phyloP scores from a whole-genome alignment of 2,329 filamentous ascomycete species.

The Cadophora gregata region DNA sequence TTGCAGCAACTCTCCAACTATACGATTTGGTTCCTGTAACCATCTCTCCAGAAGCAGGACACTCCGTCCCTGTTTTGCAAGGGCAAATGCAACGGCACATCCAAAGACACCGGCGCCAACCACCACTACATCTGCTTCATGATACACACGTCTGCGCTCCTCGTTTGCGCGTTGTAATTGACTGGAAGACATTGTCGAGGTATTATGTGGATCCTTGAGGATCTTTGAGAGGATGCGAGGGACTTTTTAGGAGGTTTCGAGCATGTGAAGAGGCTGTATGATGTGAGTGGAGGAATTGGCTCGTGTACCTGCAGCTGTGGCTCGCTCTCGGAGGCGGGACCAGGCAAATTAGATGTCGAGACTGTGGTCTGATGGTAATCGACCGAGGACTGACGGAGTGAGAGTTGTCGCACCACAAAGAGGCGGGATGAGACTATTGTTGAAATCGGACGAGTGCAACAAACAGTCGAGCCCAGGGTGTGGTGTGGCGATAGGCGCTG shows the following conservation, averaged over 20 bases:
- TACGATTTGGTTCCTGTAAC: slow-evolving; percentile 91
- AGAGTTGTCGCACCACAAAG: slow-evolving; percentile 23
- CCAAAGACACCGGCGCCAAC: slow-evolving; percentile 92
- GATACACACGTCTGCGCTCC: slow-evolving; percentile 58
- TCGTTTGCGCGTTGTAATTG: slow-evolving; percentile 36
- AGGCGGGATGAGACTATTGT: slow-evolving; percentile 3
- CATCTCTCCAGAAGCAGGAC: slow-evolving; percentile 89
- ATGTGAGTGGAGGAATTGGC: slow-evolving; percentile 12
- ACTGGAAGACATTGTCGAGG: slow-evolving; percentile 29
- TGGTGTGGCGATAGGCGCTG: slow-evolving; percentile 13
- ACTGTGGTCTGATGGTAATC: slow-evolving; percentile 29
- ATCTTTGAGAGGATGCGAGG: slow-evolving; percentile 3
- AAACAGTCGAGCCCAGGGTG: not conserved
- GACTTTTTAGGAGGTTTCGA: slow-evolving; percentile 18
- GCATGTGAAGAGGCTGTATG: slow-evolving; percentile 21
- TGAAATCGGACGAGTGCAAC: not conserved
- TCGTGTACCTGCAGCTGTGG: slow-evolving; percentile 16
- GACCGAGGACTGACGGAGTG: slow-evolving; percentile 21
- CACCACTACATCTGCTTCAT: slow-evolving; percentile 83
- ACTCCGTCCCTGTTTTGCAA: slow-evolving; percentile 88
- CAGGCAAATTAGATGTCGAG: slow-evolving; percentile 16
- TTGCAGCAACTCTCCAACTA: slow-evolving; percentile 94
- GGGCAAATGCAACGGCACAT: slow-evolving; percentile 81
- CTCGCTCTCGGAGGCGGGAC: slow-evolving; percentile 25
- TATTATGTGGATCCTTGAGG: slow-evolving; percentile 10